These are phyloP conservation scores for Xylaria sp. DNA, from an alignment of 2,329 filamentous ascomycete genomes.

Conservation along the genomic window DNA sequence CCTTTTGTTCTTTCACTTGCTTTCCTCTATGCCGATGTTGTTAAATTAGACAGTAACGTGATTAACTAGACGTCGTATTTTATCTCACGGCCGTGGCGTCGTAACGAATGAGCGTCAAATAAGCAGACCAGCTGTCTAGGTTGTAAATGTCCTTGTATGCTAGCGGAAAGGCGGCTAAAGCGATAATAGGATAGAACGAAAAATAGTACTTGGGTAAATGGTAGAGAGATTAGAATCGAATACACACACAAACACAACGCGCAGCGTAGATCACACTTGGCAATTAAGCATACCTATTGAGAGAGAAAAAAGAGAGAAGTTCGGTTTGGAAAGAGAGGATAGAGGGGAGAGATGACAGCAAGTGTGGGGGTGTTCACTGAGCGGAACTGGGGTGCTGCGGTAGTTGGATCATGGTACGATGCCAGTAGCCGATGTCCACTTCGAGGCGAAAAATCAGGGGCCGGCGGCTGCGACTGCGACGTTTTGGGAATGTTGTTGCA, in stretches of 20 bases:
- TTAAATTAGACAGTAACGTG: neutral
- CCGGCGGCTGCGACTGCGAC: slow-evolving; percentile 19
- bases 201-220: neutral
- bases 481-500: neutral
- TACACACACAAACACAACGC: slow-evolving; percentile 13
- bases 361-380: neutral
- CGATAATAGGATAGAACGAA: neutral
- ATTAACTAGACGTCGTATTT: slow-evolving; percentile 2
- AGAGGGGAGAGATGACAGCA: neutral
- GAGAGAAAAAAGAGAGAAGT: neutral
- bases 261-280: slow-evolving; percentile 37
- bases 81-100: slow-evolving; percentile 15
- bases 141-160: neutral
- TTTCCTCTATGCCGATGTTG: neutral
- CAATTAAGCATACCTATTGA: slow-evolving; percentile 17
- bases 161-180: neutral
- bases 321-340: neutral
- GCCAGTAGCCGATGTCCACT: neutral
- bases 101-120: slow-evolving; percentile 8
- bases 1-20: neutral
- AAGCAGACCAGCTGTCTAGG: slow-evolving; percentile 28
- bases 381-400: neutral
- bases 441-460: slow-evolving; percentile 10
- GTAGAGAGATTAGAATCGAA: slow-evolving; percentile 21
- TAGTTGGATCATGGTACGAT: slow-evolving; percentile 8